Conservation (phyloP, 257 asterid genomes). For the Nicotiana noctiflora region DNA sequence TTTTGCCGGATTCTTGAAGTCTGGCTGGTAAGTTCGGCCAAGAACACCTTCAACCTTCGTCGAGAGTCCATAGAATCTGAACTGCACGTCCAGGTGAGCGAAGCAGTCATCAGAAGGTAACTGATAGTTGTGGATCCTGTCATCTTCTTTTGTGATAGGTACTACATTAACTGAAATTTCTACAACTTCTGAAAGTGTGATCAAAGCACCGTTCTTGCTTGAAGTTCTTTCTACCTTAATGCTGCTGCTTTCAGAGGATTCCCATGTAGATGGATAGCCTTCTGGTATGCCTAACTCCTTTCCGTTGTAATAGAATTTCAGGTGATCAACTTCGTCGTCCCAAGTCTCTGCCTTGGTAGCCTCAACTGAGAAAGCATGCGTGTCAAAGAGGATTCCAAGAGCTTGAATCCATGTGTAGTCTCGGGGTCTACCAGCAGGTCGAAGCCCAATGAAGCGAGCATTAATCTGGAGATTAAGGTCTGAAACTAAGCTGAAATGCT, state of each 20-base stretch:
- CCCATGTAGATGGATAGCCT: conserved; percentile 25
- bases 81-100: conserved; percentile 60
- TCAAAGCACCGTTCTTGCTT: conserved; percentile 24
- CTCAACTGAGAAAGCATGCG: conserved; percentile 39
- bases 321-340: conserved; percentile 39
- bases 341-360: conserved; percentile 42
- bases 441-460: conserved; percentile 59
- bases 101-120: conserved; percentile 50
- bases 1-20: conserved; percentile 36
- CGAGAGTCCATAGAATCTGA: conserved; percentile 38
- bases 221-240: conserved; percentile 32
- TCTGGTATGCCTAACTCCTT: conserved; percentile 21
- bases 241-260: conserved; percentile 15
- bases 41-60: conserved; percentile 52
- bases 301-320: conserved; percentile 32
- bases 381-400: conserved; percentile 35
- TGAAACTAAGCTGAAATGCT: conserved; percentile 48
- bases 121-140: conserved; percentile 44
- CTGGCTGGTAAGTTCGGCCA: conserved; percentile 51
- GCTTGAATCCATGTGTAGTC: conserved; percentile 75
- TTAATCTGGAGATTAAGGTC: conserved; percentile 50
- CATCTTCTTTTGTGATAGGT: conserved; percentile 53
- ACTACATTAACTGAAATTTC: conserved; percentile 46
- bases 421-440: conserved; percentile 42
- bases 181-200: conserved; percentile 22